Percentiles rank a stretch among this genome's conserved stretches.
Evolutionary conservation across 306 rosid species (phyloP).

Genomic region (Cyamopsis tetragonoloba): DNA sequence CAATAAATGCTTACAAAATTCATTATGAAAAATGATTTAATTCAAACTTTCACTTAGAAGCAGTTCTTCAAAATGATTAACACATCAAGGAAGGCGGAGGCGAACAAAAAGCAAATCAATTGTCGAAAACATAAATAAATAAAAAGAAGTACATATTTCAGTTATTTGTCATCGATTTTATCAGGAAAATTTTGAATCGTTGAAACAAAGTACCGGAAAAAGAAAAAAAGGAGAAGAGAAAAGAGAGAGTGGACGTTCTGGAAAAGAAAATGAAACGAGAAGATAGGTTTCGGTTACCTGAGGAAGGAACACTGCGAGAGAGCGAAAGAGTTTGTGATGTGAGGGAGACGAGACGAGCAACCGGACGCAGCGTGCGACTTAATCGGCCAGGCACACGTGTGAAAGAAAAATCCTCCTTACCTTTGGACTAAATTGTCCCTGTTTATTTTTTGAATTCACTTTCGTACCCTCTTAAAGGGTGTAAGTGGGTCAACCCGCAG

Average conservation of each 20-base stretch:
- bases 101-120: not conserved
- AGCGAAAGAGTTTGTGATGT: conserved; percentile 18
- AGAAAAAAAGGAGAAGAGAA: not conserved
- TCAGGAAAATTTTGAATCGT: not conserved
- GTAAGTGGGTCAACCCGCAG: no score
- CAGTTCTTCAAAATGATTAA: not conserved
- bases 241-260: not conserved
- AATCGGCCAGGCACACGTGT: conserved; percentile 43
- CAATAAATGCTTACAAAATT: not conserved
- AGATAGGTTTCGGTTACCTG: conserved; percentile 22
- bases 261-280: not conserved
- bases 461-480: not conserved
- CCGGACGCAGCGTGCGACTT: conserved; percentile 33
- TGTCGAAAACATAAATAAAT: not conserved
- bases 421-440: conserved; percentile 1
- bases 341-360: conserved; percentile 17
- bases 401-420: not conserved
- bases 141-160: not conserved
- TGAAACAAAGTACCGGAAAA: not conserved
- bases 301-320: conserved; percentile 13
- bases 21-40: not conserved
- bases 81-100: not conserved
- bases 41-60: not conserved
- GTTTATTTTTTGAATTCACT: not conserved
- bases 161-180: not conserved